A percentile compares a stretch with the other conserved stretches of the same genome.
Evolutionary conservation across 208 protist genomes (phyloP).

Genomic region (Borovskyia barvae): DNA sequence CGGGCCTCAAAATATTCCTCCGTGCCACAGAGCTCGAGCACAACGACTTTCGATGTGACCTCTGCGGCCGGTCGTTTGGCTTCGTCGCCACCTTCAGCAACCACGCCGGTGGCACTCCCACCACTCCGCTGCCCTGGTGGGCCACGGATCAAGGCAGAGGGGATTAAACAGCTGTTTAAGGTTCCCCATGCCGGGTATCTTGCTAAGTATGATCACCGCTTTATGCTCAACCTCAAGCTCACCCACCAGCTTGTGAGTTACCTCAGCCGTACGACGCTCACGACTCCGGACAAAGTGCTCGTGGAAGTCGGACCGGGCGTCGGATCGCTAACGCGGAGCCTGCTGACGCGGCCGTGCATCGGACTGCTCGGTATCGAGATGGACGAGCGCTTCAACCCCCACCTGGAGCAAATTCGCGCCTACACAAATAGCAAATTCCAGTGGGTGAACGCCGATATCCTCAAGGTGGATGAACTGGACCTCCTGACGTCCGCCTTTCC

Average conservation of each 20-base stretch:
- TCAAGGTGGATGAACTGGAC: constrained; percentile 74
- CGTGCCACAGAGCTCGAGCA: background rate
- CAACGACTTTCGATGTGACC: constrained; percentile 23
- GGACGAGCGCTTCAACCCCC: constrained; percentile 77
- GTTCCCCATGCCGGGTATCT: constrained; percentile 82
- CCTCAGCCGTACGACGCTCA: constrained; percentile 63
- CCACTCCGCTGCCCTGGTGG: constrained; percentile 82
- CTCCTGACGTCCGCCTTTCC: constrained; percentile 54
- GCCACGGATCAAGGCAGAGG: constrained; percentile 72
- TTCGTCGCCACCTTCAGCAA: background rate
- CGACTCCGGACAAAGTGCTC: constrained; percentile 76
- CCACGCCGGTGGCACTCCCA: constrained; percentile 31
- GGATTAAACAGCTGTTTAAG: constrained; percentile 85
- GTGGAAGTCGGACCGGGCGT: constrained; percentile 84
- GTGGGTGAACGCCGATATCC: constrained; percentile 84
- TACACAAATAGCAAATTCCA: constrained; percentile 86
- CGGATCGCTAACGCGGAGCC: constrained; percentile 78
- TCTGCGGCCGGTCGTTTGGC: background rate
- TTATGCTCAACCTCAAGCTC: constrained; percentile 87
- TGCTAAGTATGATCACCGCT: constrained; percentile 87
- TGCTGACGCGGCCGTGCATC: constrained; percentile 80
- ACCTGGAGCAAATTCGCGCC: constrained; percentile 77
- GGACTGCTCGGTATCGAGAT: constrained; percentile 80
- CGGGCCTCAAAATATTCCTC: background rate
- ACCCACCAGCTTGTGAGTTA: constrained; percentile 77